Base-by-base conservation (phyloP, 2,329 filamentous ascomycete species). In the Colletotrichum tanaceti region DNA sequence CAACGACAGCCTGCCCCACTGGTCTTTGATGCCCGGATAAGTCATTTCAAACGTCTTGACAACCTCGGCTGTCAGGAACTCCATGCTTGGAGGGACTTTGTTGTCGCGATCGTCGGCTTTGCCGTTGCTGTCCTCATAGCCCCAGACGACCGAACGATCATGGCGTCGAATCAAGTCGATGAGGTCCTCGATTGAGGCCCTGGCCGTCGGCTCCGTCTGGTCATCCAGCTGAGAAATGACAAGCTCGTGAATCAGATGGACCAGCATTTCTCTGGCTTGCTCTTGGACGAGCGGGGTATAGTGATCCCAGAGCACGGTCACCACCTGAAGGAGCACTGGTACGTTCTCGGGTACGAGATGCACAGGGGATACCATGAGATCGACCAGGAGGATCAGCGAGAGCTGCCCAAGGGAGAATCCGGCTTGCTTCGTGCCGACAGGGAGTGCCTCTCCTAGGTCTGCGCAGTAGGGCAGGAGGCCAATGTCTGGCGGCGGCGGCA, bases 271-370 rank as follows among this genome's bases (percentile, higher is more conserved):
- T 57, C 94, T 90, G 38, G 97, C 94, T 78, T 99, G 95, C 73
- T 98, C 96, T 78, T 98, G 95, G 1, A 99, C 96, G 13, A 98
- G 87, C 3, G 93, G 90, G 1, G 93, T 97, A 75, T 99, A 98
- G 75, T 98, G 95, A 77, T 99, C 97, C 96, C 96, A 99, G 1
- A 98, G 86, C 4, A 98, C 93, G 14, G 95, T 90, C 5, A 98
- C 91, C 10, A 97, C 93, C 78, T 99, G 96, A 16, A 99, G 83
- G 22, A 99, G 83, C 32, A 97, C 87, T 1, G 95, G 93, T 3
- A 98, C 87, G 73, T 92, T 92, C 54, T 97, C 93, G 20, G 89
- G 85, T 2, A 88, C 86, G 18, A 98, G 84, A 59, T 94, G 90
- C 43, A 97, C 90, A 0, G 96, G 95, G 11, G 95, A 93, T 13